Base-by-base conservation (phyloP, 345 rosid genomes). In the Gossypium turneri region DNA sequence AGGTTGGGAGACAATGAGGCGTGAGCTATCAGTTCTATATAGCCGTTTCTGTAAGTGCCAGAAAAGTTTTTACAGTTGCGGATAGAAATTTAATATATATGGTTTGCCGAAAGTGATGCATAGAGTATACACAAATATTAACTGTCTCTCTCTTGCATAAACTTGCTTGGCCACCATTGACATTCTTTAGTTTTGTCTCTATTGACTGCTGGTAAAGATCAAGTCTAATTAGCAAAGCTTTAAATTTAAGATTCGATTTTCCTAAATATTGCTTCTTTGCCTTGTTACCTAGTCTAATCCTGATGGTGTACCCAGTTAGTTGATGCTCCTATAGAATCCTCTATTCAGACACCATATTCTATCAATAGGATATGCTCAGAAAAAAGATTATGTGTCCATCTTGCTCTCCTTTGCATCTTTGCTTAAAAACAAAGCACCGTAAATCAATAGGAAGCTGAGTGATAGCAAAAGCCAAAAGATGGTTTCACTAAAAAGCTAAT, bases 1-100 rank as follows among this genome's bases (percentile, higher is more conserved):
- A 84, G 99, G 99, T 70, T 93, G 98, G 98, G 99, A 90, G 75
- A 88, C 92, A 67, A 89, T 93, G 98, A 90, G 98, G 89, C 98
- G 96, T 4, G 96, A 95, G 82, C 96, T 93, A 41, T 93, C 96
- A 16, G 94, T 89, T 81, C 82, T 95, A 34, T 95, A 95, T 84
- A 93, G 99, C 85, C 98, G 97, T 73, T 95, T 95, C 89, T 91
- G 99, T 95, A 80, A 90, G 99, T 88, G 38, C 69, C 74, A 4
- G 44, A 53, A 17, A 53, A 24, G 43, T 13, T 24, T 22, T 55
- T 57, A 55, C 55, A 44, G 45, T 57, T 53, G 41, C 67, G 76
- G 70, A 48, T n/a, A 48, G 52, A 41, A 72, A 43, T 73, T 43
- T 67, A 16, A 45, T 25, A 10, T 59, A 3, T 60, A 60, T 60